These are phyloP conservation scores for Aspergillus fumigatus DNA, from an alignment of 2,329 filamentous ascomycete genomes.

Conservation along the genomic window DNA sequence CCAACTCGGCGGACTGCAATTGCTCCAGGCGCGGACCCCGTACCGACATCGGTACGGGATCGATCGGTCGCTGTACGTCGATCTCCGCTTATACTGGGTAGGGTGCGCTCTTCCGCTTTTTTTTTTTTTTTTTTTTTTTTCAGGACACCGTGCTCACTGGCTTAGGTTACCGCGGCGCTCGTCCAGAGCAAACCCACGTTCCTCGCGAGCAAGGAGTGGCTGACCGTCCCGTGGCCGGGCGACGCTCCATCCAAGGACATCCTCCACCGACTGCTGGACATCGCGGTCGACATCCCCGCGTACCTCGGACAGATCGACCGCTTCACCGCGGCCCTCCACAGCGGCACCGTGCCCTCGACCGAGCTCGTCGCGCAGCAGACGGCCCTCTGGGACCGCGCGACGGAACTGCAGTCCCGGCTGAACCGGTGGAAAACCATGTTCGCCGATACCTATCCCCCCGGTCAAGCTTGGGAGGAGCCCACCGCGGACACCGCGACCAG, in stretches of 20 bases:
- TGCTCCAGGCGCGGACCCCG: slow-evolving; percentile 18
- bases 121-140: no score
- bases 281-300: slow-evolving; percentile 23
- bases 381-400: slow-evolving; percentile 16
- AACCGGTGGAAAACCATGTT: slow-evolving; percentile 17
- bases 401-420: slow-evolving; percentile 15
- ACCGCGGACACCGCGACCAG: background rate
- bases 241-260: slow-evolving; percentile 19
- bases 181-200: slow-evolving; percentile 21
- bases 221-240: slow-evolving; percentile 21
- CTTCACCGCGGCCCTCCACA: slow-evolving; percentile 10
- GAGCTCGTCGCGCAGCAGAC: slow-evolving; percentile 14
- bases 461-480: slow-evolving; percentile 13
- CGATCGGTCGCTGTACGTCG: slow-evolving; percentile 23
- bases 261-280: slow-evolving; percentile 19
- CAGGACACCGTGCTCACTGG: background rate
- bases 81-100: slow-evolving; percentile 27
- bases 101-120: no score
- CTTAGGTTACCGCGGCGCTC: slow-evolving; percentile 21
- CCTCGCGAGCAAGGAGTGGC: slow-evolving; percentile 20
- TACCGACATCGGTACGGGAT: slow-evolving; percentile 23
- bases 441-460: slow-evolving; percentile 13
- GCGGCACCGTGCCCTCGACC: background rate
- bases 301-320: slow-evolving; percentile 19
- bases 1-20: slow-evolving; percentile 21